A percentile compares a stretch with the other conserved stretches of the same genome.
These are phyloP conservation scores for Epichloe sp. DNA, from an alignment of 2,329 filamentous ascomycete species.

Conservation along the genomic window DNA sequence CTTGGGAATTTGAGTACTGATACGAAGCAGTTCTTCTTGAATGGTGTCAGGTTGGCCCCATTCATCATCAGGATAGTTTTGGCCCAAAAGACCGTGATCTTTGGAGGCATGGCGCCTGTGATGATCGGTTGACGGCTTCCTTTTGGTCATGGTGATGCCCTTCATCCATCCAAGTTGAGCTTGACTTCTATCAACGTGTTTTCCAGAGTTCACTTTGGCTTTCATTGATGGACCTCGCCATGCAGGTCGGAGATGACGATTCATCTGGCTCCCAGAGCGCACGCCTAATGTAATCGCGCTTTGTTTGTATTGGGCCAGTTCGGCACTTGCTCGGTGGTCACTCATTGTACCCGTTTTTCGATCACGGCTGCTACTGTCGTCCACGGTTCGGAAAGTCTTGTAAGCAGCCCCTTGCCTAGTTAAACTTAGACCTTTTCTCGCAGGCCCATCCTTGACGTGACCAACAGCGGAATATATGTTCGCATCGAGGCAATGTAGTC, in stretches of 20 bases:
- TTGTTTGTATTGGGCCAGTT: slow-evolving; percentile 28
- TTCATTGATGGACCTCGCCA: slow-evolving; percentile 49
- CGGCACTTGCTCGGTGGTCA: slow-evolving; percentile 37
- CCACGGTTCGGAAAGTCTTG: slow-evolving; percentile 68
- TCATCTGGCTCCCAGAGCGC: slow-evolving; percentile 20
- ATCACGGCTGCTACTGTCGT: slow-evolving; percentile 43
- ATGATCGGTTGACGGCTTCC: slow-evolving; percentile 29
- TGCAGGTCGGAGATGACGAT: slow-evolving; percentile 21
- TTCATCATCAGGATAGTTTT: slow-evolving; percentile 38
- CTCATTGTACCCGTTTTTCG: slow-evolving; percentile 50
- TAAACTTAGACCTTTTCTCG: slow-evolving; percentile 51
- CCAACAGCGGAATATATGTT: slow-evolving; percentile 55
- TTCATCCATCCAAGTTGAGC: slow-evolving; percentile 58
- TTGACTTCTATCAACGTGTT: slow-evolving; percentile 32
- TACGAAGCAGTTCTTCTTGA: slow-evolving; percentile 51
- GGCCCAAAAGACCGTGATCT: slow-evolving; percentile 38
- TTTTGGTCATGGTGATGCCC: slow-evolving; percentile 50
- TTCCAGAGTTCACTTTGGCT: slow-evolving; percentile 31
- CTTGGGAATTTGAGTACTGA: slow-evolving; percentile 48
- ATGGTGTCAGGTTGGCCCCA: slow-evolving; percentile 50
- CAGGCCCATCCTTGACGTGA: slow-evolving; percentile 54
- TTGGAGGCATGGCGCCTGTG: slow-evolving; percentile 34
- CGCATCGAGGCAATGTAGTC: slow-evolving; percentile 60
- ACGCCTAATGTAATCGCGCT: slow-evolving; percentile 31
- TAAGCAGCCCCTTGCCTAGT: slow-evolving; percentile 79